These are phyloP conservation scores for Pestalotiopsis sp. DNA, from an alignment of 2,329 filamentous ascomycete species.

Conservation along the genomic window DNA sequence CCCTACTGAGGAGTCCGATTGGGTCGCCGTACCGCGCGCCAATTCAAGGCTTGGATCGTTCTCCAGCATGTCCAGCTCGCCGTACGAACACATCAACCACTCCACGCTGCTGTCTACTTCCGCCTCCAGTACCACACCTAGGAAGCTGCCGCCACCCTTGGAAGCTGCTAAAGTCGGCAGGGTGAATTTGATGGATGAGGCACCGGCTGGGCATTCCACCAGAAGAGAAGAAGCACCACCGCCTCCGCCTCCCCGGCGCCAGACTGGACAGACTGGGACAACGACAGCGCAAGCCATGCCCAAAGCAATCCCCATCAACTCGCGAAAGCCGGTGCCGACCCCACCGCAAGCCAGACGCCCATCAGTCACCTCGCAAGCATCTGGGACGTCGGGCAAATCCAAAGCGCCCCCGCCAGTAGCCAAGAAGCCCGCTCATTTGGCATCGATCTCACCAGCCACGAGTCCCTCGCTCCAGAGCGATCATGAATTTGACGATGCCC, in stretches of 20 bases:
- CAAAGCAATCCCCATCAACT: conserved; percentile 31
- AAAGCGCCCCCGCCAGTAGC: conserved; percentile 51
- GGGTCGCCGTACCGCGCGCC: conserved; percentile 68
- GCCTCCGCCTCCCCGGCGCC: conserved; percentile 40
- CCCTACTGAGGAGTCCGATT: conserved; percentile 75
- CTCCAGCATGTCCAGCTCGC: conserved; percentile 61
- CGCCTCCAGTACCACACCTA: conserved; percentile 45
- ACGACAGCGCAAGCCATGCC: conserved; percentile 20
- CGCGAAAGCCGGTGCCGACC: conserved; percentile 17
- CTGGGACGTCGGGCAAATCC: conserved; percentile 24
- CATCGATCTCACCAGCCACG: conserved; percentile 32
- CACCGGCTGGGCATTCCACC: conserved; percentile 24
- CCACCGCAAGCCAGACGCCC: conserved; percentile 18
- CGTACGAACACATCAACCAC: conserved; percentile 59
- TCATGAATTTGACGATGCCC: conserved; percentile 21
- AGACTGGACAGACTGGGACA: conserved; percentile 22
- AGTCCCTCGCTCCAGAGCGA: conserved; percentile 24
- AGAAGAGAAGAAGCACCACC: conserved; percentile 42
- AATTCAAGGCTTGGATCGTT: conserved; percentile 55
- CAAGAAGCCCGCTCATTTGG: conserved; percentile 63
- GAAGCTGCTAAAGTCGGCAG: conserved; percentile 51
- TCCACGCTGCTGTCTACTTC: conserved; percentile 49
- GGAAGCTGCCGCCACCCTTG: conserved; percentile 55
- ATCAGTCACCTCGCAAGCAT: conserved; percentile 24
- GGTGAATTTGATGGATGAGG: conserved; percentile 45